Percentiles rank a stretch among this genome's conserved stretches.
Evolutionary conservation across 202 grass and related monocot species (phyloP).

Genomic region (Saccharum hybrid): DNA sequence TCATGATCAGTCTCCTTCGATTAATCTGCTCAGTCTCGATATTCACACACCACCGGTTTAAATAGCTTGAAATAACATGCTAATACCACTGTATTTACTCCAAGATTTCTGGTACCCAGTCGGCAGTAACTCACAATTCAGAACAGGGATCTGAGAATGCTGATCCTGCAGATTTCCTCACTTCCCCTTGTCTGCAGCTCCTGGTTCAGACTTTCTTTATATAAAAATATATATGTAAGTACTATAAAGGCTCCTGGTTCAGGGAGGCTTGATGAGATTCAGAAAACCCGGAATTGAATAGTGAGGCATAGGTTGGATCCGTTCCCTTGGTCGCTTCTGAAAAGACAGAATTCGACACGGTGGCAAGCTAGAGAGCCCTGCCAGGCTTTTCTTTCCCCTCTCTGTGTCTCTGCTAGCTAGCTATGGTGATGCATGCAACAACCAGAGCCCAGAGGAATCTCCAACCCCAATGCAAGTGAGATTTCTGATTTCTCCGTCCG

Average conservation of each 20-base stretch:
- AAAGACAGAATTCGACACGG: conserved; percentile 47
- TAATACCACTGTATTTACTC: background rate
- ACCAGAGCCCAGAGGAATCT: conserved; percentile 35
- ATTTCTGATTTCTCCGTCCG: conserved; percentile 41
- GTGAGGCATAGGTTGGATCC: conserved; percentile 34
- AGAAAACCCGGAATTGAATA: conserved; percentile 48
- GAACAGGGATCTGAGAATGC: conserved; percentile 19
- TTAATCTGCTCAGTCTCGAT: background rate
- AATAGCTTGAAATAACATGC: background rate
- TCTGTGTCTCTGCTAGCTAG: background rate
- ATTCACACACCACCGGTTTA: background rate
- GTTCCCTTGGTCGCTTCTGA: conserved; percentile 49
- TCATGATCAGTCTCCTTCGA: background rate
- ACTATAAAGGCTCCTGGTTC: background rate
- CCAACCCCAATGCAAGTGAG: conserved; percentile 25
- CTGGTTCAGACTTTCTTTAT: background rate
- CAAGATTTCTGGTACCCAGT: conserved; percentile 9
- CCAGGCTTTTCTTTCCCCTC: conserved; percentile 13
- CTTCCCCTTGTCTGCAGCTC: conserved; percentile 32
- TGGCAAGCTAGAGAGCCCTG: conserved; percentile 7
- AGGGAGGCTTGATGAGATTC: conserved; percentile 9
- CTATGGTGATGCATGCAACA: background rate
- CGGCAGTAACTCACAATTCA: background rate
- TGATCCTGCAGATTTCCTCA: conserved; percentile 7
- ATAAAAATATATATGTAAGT: too few species aligned